Evolutionary conservation across 306 rosid species (phyloP), one percentile per base, ranked within the genome.

Genomic region (Dicorynia guianensis): DNA sequence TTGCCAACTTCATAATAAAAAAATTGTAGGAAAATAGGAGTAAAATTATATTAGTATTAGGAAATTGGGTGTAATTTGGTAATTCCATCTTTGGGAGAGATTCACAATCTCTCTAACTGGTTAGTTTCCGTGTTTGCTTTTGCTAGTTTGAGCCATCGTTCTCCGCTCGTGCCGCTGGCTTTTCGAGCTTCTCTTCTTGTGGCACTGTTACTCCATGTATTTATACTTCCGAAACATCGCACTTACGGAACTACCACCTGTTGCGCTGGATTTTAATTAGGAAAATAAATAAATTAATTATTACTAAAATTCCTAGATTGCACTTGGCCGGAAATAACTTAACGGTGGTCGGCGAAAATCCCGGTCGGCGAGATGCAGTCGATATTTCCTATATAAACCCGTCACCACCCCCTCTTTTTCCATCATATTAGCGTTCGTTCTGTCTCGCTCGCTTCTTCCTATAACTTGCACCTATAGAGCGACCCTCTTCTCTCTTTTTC

Each of bases 361-460:
- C 79, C 67, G 87, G 79, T 55, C 84, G 85, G 63, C 36, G 38
- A 78, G 47, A 77, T 40, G 64, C 58, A 79, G 63, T 85, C 91
- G 82, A 79, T 80, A 85, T 87, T 90, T 87, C 89, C 98, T 89
- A 93, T 93, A 93, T 81, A 93, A 91, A 75, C 85, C 90, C 92
- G 69, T 84, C 64, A 84, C 83, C 87, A 81, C 85, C 25, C 78
- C 81, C 85, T 67, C 80, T 75, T 52, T 53, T 85, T 75, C 69
- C 83, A 75, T 80, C 93, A 87, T 87, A 87, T 81, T 78, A 59
- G 81, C 77, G 48, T 74, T 76, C 77, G 55, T 59, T 71, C 56
- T 68, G 72, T 46, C 55, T 75, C 79, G 48, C 76, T 77, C 65
- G 49, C 71, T 54, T 70, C n/a, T 76, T 76, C 58, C 79, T 78